Evolutionary conservation across 805 yeast species (phyloP), one percentile per base, ranked within the genome.

Genomic region (Ogataea ramenticola): DNA sequence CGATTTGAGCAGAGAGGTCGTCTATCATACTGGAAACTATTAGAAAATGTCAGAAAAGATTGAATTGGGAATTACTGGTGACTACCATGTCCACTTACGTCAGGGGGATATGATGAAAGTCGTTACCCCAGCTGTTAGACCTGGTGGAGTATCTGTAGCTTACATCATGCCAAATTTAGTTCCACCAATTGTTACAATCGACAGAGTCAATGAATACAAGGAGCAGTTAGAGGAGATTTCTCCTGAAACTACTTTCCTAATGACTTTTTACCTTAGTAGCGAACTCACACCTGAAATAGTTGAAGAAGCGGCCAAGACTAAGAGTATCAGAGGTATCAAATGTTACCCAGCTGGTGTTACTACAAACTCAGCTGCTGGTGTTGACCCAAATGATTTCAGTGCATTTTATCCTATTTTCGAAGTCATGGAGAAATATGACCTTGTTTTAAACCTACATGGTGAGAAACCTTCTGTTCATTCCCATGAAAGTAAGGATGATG

Each of bases 291-390:
- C 98, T 0, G 95, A 86, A 51, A 68, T 88, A 35, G 82, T 93
- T 45, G 79, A 77, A 43, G 75, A 79, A 49, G 98, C 97, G 31
- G 95, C 90, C 8, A 59, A 70, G 44, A 56, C 65, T 16, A 81
- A 81, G 1, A 80, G 79, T 33, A 80, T 91, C 44, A 72, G 80
- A 27, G 99, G 99, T 45, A 87, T 93, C 52, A 93, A 93, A 64
- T 89, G 96, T 61, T 93, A 93, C 62, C 99, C 99, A 36, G 97
- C 98, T 2, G 99, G 99, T 38, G 99, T 93, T 29, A 93, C 99
- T n/a, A 93, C 99, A 34, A 93, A 93, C 67, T 88, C 96, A 10
- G 65, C 76, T 40, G 86, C 82, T 3, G 99, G 99, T 41, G 96
- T 93, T 21, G 93, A 86, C 61, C 95, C 95, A 21, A 87, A 89